These are phyloP conservation scores for Mesembryanthemum crystallinum DNA, from an alignment of 148 eudicot species.

Conservation along the genomic window DNA sequence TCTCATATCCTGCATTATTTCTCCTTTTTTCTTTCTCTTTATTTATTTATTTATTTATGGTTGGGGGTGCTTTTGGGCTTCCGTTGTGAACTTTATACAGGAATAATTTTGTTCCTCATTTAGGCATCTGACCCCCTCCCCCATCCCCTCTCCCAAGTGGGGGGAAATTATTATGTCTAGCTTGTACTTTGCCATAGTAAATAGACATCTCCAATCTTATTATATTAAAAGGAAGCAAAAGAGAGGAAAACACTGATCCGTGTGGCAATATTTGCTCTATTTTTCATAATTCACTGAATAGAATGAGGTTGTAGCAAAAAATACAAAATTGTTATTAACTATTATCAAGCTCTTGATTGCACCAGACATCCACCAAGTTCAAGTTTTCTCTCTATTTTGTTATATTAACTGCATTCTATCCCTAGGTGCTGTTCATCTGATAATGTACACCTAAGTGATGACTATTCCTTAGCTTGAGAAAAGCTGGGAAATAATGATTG, in stretches of 20 bases:
- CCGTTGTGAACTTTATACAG: too few species aligned
- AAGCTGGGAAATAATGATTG: constrained; percentile 37
- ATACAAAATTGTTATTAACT: constrained; percentile 17
- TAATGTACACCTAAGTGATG: constrained; percentile 13
- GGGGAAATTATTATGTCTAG: neutral
- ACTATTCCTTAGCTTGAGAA: constrained; percentile 22
- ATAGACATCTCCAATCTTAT: neutral
- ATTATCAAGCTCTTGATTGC: constrained; percentile 22
- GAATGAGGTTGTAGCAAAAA: neutral
- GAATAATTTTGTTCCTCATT: too few species aligned
- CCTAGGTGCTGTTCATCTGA: constrained; percentile 17
- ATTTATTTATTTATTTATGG: neutral
- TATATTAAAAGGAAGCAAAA: neutral
- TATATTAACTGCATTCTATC: constrained; percentile 1
- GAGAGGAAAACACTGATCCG: neutral
- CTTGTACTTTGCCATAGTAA: neutral
- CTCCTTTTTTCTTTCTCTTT: neutral
- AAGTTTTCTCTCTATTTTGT: constrained; percentile 18
- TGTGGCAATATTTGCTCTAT: constrained; percentile 1
- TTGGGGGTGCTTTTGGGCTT: neutral
- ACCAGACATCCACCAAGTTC: neutral
- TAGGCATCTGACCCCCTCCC: too few species aligned
- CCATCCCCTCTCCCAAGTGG: neutral
- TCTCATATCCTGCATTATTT: neutral
- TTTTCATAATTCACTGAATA: neutral